A percentile compares a stretch with the other conserved stretches of the same genome.
phyloP scores from a whole-genome alignment of 2,329 filamentous ascomycete genomes.

The Aureobasidium vineae region DNA sequence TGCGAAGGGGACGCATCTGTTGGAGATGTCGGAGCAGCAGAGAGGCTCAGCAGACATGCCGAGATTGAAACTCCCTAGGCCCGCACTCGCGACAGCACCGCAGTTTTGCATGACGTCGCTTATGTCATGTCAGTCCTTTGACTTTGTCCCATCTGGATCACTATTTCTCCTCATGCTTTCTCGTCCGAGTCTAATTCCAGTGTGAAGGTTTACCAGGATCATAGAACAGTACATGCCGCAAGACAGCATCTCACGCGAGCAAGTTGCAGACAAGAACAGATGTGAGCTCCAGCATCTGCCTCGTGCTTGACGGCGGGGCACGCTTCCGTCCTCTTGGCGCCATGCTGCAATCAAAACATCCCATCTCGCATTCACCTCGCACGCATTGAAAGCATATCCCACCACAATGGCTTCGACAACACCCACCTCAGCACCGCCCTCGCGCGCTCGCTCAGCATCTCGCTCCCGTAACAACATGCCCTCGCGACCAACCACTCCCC shows the following conservation, averaged over 20 bases:
- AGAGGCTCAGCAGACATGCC: constrained; percentile 12
- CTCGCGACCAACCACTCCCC: constrained; percentile 84
- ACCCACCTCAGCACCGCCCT: constrained; percentile 22
- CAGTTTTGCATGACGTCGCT: background rate
- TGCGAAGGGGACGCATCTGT: constrained; percentile 16
- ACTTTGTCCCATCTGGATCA: background rate
- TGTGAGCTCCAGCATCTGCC: background rate
- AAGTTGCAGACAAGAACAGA: background rate
- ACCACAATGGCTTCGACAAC: constrained; percentile 20
- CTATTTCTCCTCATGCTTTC: background rate
- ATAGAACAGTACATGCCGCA: background rate
- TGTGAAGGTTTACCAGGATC: too few species aligned
- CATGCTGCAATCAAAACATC: constrained; percentile 5
- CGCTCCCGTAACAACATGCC: constrained; percentile 44
- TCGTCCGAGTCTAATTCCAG: background rate
- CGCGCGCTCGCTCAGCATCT: constrained; percentile 27
- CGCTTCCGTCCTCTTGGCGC: background rate
- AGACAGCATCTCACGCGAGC: background rate
- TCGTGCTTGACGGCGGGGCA: constrained; percentile 11
- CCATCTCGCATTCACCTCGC: background rate
- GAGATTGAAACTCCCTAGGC: constrained; percentile 16
- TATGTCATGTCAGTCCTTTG: background rate
- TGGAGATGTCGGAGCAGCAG: background rate
- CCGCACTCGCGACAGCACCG: background rate
- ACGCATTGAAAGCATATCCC: background rate